Base-by-base conservation (phyloP, 495 filamentous ascomycete genomes). In the Penicillium lividum region DNA sequence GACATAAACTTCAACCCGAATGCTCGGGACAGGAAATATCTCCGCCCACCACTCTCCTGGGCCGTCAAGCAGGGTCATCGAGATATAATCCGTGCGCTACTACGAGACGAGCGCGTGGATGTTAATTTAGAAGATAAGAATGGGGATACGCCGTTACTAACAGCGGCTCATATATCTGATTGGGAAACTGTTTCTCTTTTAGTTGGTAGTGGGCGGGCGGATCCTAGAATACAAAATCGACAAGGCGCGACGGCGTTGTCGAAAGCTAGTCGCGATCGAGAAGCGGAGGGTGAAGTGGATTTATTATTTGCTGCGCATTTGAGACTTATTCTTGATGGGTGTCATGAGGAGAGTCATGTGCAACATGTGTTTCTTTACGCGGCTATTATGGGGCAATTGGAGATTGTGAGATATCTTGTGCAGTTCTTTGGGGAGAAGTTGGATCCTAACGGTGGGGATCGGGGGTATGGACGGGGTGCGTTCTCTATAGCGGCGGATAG, bases 41-140 rank as follows among this genome's bases (percentile, higher is more conserved):
- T 67, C 38, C 64, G 68, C 15, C 73, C 77, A 4, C 66, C 72
- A 2, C 65, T 80, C 9, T 71, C 67, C 18, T 78, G 69, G 68
- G 77, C 76, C 16, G 65, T 70, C 5, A 67, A 66, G 43, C 63
- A 60, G 5, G 65, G 70, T 15, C 54, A 78, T 42, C 29, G 30
- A 5, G 53, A 13, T 13, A 51, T 76, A n/a, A 72, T 71, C 4
- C 69, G 61, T 28, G 34, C 57, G 13, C 34, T 68, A 7, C 18
- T 68, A 18, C 28, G 46, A 3, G 66, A 68, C 34, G 40, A 58
- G 10, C 60, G 66, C 9, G 56, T 59, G 15, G 53, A 69, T 33
- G 56, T 65, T 50, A 69, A 69, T 25, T 49, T 68, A 0, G 58
- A 60, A 28, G 64, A 69, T 49, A 62, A 62, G 30, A 28, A 54